Conservation (phyloP, 495 filamentous ascomycete species). For the Xylaria sp. region DNA sequence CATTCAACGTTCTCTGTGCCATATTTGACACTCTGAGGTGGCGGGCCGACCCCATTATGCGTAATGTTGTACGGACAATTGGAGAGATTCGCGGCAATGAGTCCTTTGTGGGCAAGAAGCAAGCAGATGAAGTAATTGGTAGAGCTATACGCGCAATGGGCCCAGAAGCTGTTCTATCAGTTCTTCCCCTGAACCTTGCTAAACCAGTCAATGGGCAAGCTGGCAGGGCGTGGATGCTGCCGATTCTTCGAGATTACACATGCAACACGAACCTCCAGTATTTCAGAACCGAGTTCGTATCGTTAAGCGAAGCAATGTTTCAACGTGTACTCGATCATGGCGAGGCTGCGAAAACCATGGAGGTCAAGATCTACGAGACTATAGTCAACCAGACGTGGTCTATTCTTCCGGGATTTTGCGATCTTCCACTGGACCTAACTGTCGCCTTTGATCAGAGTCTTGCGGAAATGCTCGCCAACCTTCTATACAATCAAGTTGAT, state of each 20-base stretch:
- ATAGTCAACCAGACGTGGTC: conserved; percentile 95
- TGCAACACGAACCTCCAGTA: conserved; percentile 84
- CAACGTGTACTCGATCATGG: conserved; percentile 84
- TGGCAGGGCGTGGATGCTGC: conserved; percentile 93
- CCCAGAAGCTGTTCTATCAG: conserved; percentile 75
- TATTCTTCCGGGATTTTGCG: conserved; percentile 92
- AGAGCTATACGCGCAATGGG: conserved; percentile 89
- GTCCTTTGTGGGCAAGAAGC: conserved; percentile 91
- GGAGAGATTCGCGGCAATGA: conserved; percentile 90
- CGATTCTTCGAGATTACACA: conserved; percentile 83
- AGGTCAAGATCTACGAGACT: conserved; percentile 97
- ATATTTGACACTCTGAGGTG: conserved; percentile 88
- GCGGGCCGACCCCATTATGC: conserved; percentile 78
- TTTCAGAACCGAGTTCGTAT: conserved; percentile 85
- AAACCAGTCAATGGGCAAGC: conserved; percentile 76
- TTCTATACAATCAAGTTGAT: conserved; percentile 91
- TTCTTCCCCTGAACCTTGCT: conserved; percentile 84
- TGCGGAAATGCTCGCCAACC: conserved; percentile 86
- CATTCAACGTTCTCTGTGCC: conserved; percentile 87
- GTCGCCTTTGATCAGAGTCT: conserved; percentile 86
- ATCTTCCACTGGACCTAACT: conserved; percentile 80
- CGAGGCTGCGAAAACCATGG: conserved; percentile 82
- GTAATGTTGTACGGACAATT: conserved; percentile 73
- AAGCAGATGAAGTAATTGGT: conserved; percentile 87
- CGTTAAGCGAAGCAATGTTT: conserved; percentile 88